phyloP scores from a whole-genome alignment of 305 asterid species.

The Rubia peregrina region DNA sequence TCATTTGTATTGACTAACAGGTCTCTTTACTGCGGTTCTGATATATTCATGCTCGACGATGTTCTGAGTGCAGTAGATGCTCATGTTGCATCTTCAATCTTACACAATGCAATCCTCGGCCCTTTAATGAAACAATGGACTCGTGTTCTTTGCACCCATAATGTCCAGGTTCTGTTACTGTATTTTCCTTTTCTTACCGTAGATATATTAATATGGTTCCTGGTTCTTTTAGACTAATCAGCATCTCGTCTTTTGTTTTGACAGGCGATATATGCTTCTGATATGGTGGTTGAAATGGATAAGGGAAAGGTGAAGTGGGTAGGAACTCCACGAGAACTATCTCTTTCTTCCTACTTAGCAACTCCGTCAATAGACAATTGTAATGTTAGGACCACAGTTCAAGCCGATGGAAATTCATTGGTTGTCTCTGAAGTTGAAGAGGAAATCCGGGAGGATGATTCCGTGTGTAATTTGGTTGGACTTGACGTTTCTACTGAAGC shows the following conservation, averaged over 20 bases:
- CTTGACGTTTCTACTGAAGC: constrained; percentile 45
- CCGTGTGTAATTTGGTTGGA: constrained; percentile 31
- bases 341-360: constrained; percentile 44
- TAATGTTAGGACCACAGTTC: constrained; percentile 31
- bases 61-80: constrained; percentile 98
- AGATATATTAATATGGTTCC: too few relatives aligned
- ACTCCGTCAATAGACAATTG: constrained; percentile 46
- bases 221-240: neutral
- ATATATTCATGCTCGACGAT: constrained; percentile 77
- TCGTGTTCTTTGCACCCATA: constrained; percentile 86
- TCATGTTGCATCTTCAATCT: constrained; percentile 77
- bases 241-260: neutral
- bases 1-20: constrained; percentile 26
- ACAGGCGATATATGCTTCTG: constrained; percentile 82
- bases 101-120: constrained; percentile 66
- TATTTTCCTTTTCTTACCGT: neutral
- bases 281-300: constrained; percentile 73
- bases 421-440: constrained; percentile 20
- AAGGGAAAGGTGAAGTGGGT: constrained; percentile 69
- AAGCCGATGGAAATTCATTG: constrained; percentile 25
- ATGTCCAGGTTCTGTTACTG: constrained; percentile 53
- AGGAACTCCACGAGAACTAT: constrained; percentile 61
- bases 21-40: constrained; percentile 71
- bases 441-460: constrained; percentile 37
- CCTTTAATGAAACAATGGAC: constrained; percentile 69